Evolutionary conservation across 208 protist genomes (phyloP), one percentile per base, ranked within the genome.

Genomic region (Borovskyia barvae): DNA sequence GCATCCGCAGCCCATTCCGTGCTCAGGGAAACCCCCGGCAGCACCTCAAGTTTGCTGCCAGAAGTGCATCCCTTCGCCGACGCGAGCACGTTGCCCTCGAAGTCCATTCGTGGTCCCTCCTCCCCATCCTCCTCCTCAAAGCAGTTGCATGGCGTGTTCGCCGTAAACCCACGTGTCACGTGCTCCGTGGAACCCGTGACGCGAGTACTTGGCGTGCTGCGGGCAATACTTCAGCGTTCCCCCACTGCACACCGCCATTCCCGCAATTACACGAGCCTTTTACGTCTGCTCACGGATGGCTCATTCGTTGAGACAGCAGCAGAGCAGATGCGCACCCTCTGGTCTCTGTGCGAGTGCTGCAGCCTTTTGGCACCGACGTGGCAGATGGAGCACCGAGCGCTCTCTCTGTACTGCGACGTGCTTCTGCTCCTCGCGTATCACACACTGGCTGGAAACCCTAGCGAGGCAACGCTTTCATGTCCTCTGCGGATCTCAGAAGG

Each of bases 351-450:
- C 49, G 39, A 50, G 22, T 26, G 39, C 5, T 15, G 2, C 48
- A 40, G 40, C 17, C 5, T 3, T 7, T 5, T 2, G 33, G 20
- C 5, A 33, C 20, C 28, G 14, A 12, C 20, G 37, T 28, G 12
- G 12, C 20, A 25, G 14, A 15, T 7, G 14, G 52, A 58, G 14
- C 43, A 29, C 0, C 29, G 25, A 2, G 47, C 64, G 26, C 39
- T 71, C 12, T 41, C 64, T 15, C 64, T 63, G 8, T 71, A 59
- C 64, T 52, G 64, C 17, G 64, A 71, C 19, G 64, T 71, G 28
- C 25, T 71, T 29, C 19, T 71, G 8, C 40, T 71, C 5, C 2
- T 64, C 11, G 46, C 55, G 0, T 71, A 32, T 28, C 64, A 71
- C 36, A 30, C 28, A 8, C 2, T 6, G 7, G 19, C 50, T 1